Conservation (phyloP, 108 stramenopile species). For the Pelagomonas calceolata region DNA sequence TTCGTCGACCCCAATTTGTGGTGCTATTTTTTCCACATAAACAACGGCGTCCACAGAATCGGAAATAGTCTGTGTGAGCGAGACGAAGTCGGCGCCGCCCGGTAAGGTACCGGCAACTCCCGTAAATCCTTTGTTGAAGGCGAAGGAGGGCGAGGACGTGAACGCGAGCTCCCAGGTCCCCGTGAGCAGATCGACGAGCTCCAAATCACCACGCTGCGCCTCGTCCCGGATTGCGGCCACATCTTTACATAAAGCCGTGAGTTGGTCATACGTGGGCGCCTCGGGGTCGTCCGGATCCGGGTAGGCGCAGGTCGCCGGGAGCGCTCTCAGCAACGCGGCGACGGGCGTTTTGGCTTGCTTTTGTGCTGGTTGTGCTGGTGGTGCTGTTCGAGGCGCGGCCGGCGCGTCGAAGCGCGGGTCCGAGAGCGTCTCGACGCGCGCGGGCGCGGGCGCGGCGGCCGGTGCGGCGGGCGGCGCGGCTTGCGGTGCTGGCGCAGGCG, state of each 20-base stretch:
- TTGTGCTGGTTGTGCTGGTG: too few species aligned
- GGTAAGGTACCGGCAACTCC: neutral
- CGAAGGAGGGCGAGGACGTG: neutral
- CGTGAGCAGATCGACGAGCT: neutral
- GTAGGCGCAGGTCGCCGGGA: neutral
- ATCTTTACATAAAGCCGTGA: neutral
- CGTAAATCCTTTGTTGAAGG: conserved; percentile 1
- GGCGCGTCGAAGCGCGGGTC: too few species aligned
- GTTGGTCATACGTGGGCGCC: neutral
- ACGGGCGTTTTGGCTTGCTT: too few species aligned
- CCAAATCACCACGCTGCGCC: neutral
- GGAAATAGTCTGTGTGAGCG: neutral
- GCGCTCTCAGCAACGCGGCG: neutral
- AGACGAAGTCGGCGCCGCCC: neutral
- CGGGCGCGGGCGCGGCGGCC: too few species aligned
- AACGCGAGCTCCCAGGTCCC: neutral
- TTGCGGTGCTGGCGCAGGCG: too few species aligned
- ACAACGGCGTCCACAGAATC: too few species aligned
- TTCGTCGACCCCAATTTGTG: too few species aligned
- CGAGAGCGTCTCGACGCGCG: too few species aligned
- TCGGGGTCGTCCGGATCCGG: neutral
- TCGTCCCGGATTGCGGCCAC: neutral
- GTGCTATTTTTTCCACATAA: neutral
- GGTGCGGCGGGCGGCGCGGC: too few species aligned
- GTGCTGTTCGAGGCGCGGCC: too few species aligned